Evolutionary conservation across 1,284 basidiomycete genomes (phyloP), one percentile per base, ranked within the genome.

Genomic region (Cutaneotrichosporon sp.): DNA sequence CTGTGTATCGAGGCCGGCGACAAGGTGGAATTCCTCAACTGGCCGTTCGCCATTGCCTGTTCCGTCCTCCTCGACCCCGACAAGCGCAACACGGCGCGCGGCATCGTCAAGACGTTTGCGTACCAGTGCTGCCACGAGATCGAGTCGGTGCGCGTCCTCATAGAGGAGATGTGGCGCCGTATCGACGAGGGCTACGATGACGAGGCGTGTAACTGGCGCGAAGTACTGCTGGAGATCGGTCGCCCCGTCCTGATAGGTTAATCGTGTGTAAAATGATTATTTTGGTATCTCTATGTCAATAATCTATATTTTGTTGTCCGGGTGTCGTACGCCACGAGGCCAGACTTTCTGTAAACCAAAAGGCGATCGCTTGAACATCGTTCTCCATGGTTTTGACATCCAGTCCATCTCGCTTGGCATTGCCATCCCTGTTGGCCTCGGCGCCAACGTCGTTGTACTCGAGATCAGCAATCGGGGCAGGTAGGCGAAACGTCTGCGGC

Each of bases 21-120:
- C 55, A 73, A 73, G 54, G 59, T 70, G 26, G 70, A 73, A 59
- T 70, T 63, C 43, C 59, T 73, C 48, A 73, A 69, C 59, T 73
- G 68, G 68, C 52, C 61, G 3, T 55, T 70, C 9, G 48, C 70
- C 35, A 61, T 70, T n/a, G 63, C 67, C 1, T 61, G 60, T 44
- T 62, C 60, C 4, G 64, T 64, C 17, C 41, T 67, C 4, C 46
- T 61, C 12, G 52, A 56, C 35, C 44, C 52, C 2, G 47, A 46
- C 17, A 54, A 60, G 44, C 64, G 70, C 26, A 53, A 65, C 34
- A 44, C 46, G 2, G 64, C 60, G 4, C 55, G 63, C 18, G 60
- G 57, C 9, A 55, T 72, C 14, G 50, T 70, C 42, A 62, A 61
- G 43, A 63, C 59, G 46, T 72, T 72, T 52, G 60, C 60, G 13